Evolutionary conservation across 352 stramenopile species (phyloP).

Genomic region (Phytopythium mirpurense): DNA sequence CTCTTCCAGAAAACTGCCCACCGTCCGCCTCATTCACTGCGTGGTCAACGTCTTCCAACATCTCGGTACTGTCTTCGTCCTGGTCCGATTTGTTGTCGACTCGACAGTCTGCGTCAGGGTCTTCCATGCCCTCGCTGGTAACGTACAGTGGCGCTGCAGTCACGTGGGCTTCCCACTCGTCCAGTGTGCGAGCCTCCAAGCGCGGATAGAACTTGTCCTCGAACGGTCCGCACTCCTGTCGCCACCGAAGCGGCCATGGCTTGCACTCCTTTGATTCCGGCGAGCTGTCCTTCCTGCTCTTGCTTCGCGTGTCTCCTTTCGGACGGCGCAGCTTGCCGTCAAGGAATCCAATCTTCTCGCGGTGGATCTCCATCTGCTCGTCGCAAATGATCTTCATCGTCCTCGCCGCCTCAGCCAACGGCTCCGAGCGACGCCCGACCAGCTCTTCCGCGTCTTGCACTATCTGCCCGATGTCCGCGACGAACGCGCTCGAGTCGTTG

Average conservation of each 20-base stretch:
- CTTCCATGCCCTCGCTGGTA: conserved; percentile 49
- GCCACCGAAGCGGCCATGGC: conserved; percentile 67
- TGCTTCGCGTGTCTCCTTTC: conserved; percentile 2
- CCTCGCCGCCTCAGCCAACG: conserved; percentile 59
- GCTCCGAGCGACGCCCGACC: conserved; percentile 49
- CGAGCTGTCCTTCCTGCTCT: conserved; percentile 18
- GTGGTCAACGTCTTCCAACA: not conserved
- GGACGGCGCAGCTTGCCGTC: conserved; percentile 56
- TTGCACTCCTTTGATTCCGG: conserved; percentile 25
- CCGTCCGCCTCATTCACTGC: not conserved
- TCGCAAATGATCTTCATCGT: conserved; percentile 72
- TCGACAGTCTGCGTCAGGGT: conserved; percentile 2
- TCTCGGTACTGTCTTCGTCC: conserved; percentile 10
- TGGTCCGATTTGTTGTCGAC: conserved; percentile 8
- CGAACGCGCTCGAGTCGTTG: conserved; percentile 49
- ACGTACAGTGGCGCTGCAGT: conserved; percentile 61
- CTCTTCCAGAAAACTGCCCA: not conserved
- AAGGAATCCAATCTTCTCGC: conserved; percentile 51
- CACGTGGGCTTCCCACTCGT: conserved; percentile 77
- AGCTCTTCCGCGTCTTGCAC: conserved; percentile 58
- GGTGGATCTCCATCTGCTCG: conserved; percentile 71
- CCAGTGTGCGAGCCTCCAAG: conserved; percentile 56
- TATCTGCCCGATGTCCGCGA: conserved; percentile 57
- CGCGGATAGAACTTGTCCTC: conserved; percentile 57
- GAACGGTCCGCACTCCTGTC: conserved; percentile 68